phyloP scores from a whole-genome alignment of 2,329 filamentous ascomycete genomes.

The Myriangium duriaei region DNA sequence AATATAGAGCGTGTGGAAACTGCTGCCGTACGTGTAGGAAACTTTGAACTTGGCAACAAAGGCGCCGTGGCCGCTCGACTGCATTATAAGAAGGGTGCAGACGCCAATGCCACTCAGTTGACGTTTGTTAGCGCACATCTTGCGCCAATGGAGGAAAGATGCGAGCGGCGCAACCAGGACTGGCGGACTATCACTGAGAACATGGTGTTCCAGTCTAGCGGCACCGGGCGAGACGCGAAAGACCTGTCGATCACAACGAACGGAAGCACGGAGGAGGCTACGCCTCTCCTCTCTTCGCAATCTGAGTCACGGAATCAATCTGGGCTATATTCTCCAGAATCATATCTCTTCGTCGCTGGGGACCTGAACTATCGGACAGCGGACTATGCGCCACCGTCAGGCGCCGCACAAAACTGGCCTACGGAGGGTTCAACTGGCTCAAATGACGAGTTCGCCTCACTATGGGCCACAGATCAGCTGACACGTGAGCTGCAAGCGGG shows the following conservation, averaged over 20 bases:
- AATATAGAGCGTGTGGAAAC: slow-evolving; percentile 55
- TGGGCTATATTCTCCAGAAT: slow-evolving; percentile 51
- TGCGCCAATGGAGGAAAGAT: slow-evolving; percentile 72
- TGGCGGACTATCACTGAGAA: slow-evolving; percentile 75
- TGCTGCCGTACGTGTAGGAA: slow-evolving; percentile 74
- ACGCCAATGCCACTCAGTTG: slow-evolving; percentile 45
- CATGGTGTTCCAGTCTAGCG: slow-evolving; percentile 50
- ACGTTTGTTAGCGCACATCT: slow-evolving; percentile 85
- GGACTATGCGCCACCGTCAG: slow-evolving; percentile 39
- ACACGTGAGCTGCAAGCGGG: slow-evolving; percentile 55
- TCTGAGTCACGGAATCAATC: background rate
- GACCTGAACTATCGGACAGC: slow-evolving; percentile 93
- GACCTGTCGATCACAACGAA: slow-evolving; percentile 4
- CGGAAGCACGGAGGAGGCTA: slow-evolving; percentile 14
- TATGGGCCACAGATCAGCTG: slow-evolving; percentile 69
- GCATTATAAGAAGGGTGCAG: slow-evolving; percentile 40
- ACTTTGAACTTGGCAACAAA: slow-evolving; percentile 89
- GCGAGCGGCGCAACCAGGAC: slow-evolving; percentile 67
- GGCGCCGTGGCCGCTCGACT: slow-evolving; percentile 73
- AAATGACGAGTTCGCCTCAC: slow-evolving; percentile 45
- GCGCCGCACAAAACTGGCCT: slow-evolving; percentile 50
- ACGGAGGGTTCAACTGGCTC: slow-evolving; percentile 37
- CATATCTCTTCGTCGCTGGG: slow-evolving; percentile 74
- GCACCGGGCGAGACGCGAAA: slow-evolving; percentile 5
- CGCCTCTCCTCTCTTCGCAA: slow-evolving; percentile 21